Base-by-base conservation (phyloP, 2,329 filamentous ascomycete species). In the Fusarium proliferatum region DNA sequence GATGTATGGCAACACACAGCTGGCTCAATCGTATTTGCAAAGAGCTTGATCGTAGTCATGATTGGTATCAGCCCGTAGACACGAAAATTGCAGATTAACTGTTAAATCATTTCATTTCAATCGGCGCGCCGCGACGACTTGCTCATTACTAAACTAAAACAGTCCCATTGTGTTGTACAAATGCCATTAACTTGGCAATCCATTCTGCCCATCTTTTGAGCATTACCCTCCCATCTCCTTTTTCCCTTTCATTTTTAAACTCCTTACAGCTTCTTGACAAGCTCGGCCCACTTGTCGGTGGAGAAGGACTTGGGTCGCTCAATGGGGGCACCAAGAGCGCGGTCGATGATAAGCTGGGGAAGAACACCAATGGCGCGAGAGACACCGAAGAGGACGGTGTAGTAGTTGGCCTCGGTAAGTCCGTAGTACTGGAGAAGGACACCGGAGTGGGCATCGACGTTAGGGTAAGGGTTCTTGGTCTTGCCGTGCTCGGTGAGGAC, bases 381-480 rank as follows among this genome's bases (percentile, higher is more conserved):
- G 49, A 99, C 96, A 91, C 96, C 96, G 86, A 99, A 99, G 83
- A 99, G 93, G 73, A 99, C 96, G 74, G 96, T 99, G 94, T 99
- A 99, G 93, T 97, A 99, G 93, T 92, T 98, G 86, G 96, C 93
- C 90, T 99, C 96, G 75, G 94, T 98, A 84, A 99, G 89, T 82
- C 96, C 96, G 88, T 99, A 99, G 93, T 99, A 96, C 89, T 99
- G 96, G 79, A 99, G 94, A 77, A 99, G 94, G 78, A 99, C 96
- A 90, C 96, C 96, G 38, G 95, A 98, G 93, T 98, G 96, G 82
- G 96, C 95, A 82, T 98, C 96, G 82, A 98, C 95, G 89, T 98
- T 98, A 86, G 96, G 96, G 91, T 90, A 98, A 78, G 96, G 96
- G 93, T 98, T 98, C 94, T 98, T 98, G 90, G 96, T 98, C 94